A percentile compares a stretch with the other conserved stretches of the same genome.
phyloP scores from a whole-genome alignment of 1,139 yeast genomes.

The Diutina sp. region DNA sequence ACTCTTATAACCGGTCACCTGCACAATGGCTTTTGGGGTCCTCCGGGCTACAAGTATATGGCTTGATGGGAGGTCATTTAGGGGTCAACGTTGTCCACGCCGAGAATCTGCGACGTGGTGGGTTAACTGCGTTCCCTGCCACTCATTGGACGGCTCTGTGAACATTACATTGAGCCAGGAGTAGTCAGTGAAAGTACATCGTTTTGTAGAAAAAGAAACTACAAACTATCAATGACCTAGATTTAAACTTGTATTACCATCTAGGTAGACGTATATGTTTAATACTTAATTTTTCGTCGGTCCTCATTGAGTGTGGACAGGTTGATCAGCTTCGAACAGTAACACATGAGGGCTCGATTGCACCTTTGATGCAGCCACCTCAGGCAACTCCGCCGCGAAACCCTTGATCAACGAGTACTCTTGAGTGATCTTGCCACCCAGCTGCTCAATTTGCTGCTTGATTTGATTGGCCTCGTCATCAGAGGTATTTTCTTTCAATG shows the following conservation, averaged over 20 bases:
- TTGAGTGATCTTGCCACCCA: conserved; percentile 54
- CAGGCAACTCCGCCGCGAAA: conserved; percentile 41
- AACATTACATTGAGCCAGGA: no score
- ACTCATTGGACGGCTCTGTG: not conserved
- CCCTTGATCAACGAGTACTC: conserved; percentile 63
- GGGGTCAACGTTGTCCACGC: not conserved
- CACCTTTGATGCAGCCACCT: conserved; percentile 28
- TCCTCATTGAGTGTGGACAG: conserved; percentile 31
- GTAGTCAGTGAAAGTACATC: no score
- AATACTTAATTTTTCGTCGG: not conserved
- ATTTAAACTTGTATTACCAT: not conserved
- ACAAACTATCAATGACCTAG: not conserved
- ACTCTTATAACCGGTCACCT: not conserved
- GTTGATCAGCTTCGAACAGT: conserved; percentile 48
- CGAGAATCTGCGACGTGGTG: not conserved
- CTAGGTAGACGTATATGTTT: not conserved
- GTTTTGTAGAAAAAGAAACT: not conserved
- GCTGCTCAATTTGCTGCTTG: conserved; percentile 20
- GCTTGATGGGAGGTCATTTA: not conserved
- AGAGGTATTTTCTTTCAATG: conserved; percentile 8
- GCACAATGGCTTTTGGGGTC: not conserved
- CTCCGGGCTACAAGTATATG: not conserved
- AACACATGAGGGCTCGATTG: conserved; percentile 33
- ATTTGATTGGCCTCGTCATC: conserved; percentile 17
- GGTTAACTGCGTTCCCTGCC: not conserved